Evolutionary conservation across 768 basidiomycete genomes (phyloP).

Genomic region (Chalciporus chontae): DNA sequence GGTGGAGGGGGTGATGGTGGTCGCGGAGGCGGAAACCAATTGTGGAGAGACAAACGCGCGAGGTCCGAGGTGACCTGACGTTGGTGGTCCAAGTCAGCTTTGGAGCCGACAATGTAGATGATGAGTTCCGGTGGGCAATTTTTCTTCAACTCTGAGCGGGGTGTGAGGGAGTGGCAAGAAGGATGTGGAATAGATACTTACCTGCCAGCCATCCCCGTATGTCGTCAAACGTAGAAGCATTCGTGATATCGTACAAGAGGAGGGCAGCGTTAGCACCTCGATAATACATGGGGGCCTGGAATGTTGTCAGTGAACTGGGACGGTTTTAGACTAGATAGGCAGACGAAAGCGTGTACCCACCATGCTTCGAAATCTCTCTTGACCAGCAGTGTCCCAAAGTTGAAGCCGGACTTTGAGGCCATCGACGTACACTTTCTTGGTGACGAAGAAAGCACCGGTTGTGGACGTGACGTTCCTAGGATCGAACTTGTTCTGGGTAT

Average conservation of each 20-base stretch:
- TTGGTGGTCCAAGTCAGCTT: constrained; percentile 71
- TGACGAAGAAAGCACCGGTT: constrained; percentile 90
- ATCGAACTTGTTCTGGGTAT: constrained; percentile 88
- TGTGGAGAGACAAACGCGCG: constrained; percentile 78
- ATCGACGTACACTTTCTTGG: constrained; percentile 85
- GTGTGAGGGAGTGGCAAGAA: neutral
- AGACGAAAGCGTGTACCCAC: constrained; percentile 37
- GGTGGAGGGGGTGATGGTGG: constrained; percentile 66
- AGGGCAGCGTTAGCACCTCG: constrained; percentile 93
- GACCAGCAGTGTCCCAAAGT: constrained; percentile 92
- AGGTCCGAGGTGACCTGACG: constrained; percentile 79
- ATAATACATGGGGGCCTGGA: constrained; percentile 93
- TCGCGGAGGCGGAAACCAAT: constrained; percentile 82
- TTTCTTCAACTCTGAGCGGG: constrained; percentile 74
- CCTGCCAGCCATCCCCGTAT: constrained; percentile 91
- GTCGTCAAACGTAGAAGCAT: constrained; percentile 83
- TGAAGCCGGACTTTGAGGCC: constrained; percentile 84
- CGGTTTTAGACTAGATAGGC: constrained; percentile 8
- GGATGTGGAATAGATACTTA: constrained; percentile 28
- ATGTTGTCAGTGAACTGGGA: constrained; percentile 14
- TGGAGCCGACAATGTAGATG: constrained; percentile 94
- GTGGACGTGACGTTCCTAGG: constrained; percentile 87
- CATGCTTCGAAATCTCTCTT: constrained; percentile 91
- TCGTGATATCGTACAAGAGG: constrained; percentile 93
- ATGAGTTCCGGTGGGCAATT: constrained; percentile 85